Conservation (phyloP, 2,329 filamentous ascomycete species). For the Amauroascus verrucosus region DNA sequence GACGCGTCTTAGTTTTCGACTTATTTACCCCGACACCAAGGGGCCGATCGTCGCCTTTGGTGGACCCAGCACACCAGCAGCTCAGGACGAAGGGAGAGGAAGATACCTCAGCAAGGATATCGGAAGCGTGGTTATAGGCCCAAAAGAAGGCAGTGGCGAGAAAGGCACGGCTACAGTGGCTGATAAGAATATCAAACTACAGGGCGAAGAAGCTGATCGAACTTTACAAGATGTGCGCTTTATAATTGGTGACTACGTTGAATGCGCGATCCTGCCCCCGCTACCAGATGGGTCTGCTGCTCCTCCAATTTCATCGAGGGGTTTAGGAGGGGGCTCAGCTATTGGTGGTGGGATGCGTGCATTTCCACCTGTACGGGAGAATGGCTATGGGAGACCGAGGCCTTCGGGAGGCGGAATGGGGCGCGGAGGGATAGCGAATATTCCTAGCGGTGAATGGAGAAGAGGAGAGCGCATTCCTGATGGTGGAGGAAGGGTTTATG, state of each 20-base stretch:
- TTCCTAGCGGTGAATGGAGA: conserved; percentile 41
- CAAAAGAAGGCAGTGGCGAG: neutral
- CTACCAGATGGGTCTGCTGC: conserved; percentile 63
- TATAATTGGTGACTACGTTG: conserved; percentile 80
- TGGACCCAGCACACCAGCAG: conserved; percentile 17
- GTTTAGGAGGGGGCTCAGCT: conserved; percentile 36
- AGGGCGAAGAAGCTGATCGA: conserved; percentile 56
- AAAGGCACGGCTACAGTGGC: neutral
- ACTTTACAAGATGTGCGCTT: conserved; percentile 69
- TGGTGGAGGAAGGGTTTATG: conserved; percentile 29
- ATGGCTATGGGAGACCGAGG: conserved; percentile 35
- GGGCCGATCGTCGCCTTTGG: conserved; percentile 23
- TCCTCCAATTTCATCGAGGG: conserved; percentile 45
- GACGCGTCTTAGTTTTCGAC: conserved; percentile 74
- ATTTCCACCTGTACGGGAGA: conserved; percentile 33
- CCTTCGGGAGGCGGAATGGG: conserved; percentile 33
- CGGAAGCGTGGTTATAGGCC: conserved; percentile 61
- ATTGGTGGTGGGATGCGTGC: conserved; percentile 34
- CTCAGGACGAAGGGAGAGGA: conserved; percentile 36
- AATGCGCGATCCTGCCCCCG: conserved; percentile 69
- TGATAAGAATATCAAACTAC: conserved; percentile 20
- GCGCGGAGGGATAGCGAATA: conserved; percentile 34
- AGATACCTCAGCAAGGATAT: conserved; percentile 71
- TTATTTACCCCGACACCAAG: conserved; percentile 69
- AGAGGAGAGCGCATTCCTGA: conserved; percentile 40